These are phyloP conservation scores for Xylaria sp. DNA, from an alignment of 2,329 filamentous ascomycete genomes.

Conservation along the genomic window DNA sequence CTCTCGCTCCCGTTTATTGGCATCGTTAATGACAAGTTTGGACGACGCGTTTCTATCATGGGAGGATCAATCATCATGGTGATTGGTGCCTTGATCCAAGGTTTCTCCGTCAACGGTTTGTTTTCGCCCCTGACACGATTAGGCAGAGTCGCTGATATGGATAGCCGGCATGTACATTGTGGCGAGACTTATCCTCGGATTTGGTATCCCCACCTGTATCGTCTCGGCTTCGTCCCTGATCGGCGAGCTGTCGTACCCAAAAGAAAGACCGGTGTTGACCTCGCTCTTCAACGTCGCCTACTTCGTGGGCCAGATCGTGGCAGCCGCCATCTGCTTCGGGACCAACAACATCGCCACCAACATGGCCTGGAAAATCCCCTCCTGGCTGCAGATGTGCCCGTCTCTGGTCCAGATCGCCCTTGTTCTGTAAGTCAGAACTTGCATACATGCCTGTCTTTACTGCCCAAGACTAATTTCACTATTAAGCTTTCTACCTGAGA, in stretches of 20 bases:
- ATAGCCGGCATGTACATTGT: conserved; percentile 58
- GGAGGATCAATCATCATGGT: conserved; percentile 58
- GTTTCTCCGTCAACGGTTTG: conserved; percentile 51
- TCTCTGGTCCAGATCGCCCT: conserved; percentile 45
- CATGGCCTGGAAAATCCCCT: conserved; percentile 50
- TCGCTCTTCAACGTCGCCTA: conserved; percentile 64
- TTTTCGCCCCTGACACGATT: not conserved
- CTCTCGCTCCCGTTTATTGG: conserved; percentile 61
- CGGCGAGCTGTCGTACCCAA: conserved; percentile 62
- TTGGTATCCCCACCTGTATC: conserved; percentile 63
- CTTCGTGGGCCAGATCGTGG: conserved; percentile 54
- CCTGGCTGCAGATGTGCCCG: conserved; percentile 49
- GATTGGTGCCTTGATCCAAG: conserved; percentile 57
- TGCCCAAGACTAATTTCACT: not conserved
- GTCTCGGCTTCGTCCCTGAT: conserved; percentile 61
- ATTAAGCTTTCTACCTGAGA: conserved; percentile 56
- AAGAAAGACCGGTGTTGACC: conserved; percentile 61
- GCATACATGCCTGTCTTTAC: not conserved
- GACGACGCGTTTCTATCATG: conserved; percentile 60
- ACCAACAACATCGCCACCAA: conserved; percentile 45
- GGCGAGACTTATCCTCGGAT: conserved; percentile 61
- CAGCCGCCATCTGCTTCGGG: conserved; percentile 54
- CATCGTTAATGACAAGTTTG: conserved; percentile 56
- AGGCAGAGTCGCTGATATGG: not conserved
- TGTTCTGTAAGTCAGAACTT: conserved; percentile 37